A percentile compares a stretch with the other conserved stretches of the same genome.
Evolutionary conservation across 192 early-diverging fungal genomes (phyloP).

Genomic region (Backusella luteola): DNA sequence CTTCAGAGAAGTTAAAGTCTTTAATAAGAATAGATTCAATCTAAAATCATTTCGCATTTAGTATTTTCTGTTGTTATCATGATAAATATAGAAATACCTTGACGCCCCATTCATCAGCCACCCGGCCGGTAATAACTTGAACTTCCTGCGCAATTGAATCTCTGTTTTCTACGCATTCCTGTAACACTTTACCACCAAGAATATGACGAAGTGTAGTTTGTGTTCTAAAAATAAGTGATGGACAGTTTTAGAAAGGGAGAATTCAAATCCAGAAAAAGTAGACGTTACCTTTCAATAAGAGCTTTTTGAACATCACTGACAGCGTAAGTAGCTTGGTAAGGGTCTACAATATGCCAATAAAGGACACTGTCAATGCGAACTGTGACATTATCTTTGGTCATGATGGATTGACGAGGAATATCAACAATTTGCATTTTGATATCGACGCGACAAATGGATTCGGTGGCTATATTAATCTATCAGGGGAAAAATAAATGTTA

Average conservation of each 20-base stretch:
- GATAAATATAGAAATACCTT: conserved; percentile 43
- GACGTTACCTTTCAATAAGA: conserved; percentile 68
- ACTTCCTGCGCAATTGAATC: conserved; percentile 86
- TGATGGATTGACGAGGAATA: conserved; percentile 71
- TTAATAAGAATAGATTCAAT: conserved; percentile 58
- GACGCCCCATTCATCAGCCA: conserved; percentile 80
- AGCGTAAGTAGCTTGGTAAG: conserved; percentile 76
- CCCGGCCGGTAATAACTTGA: conserved; percentile 74
- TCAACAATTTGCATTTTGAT: conserved; percentile 55
- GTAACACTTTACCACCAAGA: conserved; percentile 77
- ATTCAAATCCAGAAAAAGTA: not conserved
- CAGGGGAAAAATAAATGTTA: not conserved
- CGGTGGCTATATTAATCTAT: conserved; percentile 50
- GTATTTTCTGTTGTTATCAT: not conserved
- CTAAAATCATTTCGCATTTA: conserved; percentile 1
- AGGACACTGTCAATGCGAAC: conserved; percentile 84
- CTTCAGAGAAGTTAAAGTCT: conserved; percentile 60
- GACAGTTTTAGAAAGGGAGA: not conserved
- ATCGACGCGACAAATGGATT: conserved; percentile 43
- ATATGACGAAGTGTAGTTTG: conserved; percentile 89
- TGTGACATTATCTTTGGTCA: conserved; percentile 91
- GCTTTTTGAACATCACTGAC: conserved; percentile 81
- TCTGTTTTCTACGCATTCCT: conserved; percentile 89
- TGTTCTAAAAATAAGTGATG: conserved; percentile 42
- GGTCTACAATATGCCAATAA: conserved; percentile 82